Conservation (phyloP, 345 rosid genomes). For the Microcos paniculata region DNA sequence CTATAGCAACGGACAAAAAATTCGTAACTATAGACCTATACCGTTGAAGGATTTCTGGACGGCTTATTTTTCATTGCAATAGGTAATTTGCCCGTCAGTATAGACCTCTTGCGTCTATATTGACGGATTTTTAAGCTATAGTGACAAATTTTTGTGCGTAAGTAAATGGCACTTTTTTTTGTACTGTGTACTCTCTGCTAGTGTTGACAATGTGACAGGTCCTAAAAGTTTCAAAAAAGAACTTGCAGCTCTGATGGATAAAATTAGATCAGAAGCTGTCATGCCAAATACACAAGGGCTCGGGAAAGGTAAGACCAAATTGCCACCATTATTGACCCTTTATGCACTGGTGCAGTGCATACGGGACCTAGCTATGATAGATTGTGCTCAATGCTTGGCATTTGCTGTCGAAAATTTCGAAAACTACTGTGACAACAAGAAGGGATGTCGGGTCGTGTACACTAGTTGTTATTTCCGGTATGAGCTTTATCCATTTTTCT, state of each 20-base stretch:
- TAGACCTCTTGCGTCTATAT: too few species aligned
- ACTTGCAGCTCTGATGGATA: conserved; percentile 45
- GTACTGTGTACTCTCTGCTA: conserved; percentile 42
- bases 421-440: conserved; percentile 39
- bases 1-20: too few species aligned
- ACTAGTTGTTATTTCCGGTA: conserved; percentile 72
- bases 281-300: conserved; percentile 41
- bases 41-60: too few species aligned
- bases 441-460: conserved; percentile 68
- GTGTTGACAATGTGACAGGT: conserved; percentile 49
- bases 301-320: conserved; percentile 49
- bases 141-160: too few species aligned
- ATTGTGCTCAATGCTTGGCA: conserved; percentile 66
- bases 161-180: too few species aligned
- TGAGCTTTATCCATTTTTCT: conserved; percentile 82
- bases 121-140: too few species aligned
- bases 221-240: conserved; percentile 41
- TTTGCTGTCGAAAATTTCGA: conserved; percentile 52
- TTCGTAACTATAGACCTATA: too few species aligned
- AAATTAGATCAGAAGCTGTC: conserved; percentile 47
- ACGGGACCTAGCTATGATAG: conserved; percentile 42
- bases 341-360: conserved; percentile 64
- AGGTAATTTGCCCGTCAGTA: too few species aligned
- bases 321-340: conserved; percentile 49
- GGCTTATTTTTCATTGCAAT: too few species aligned